Evolutionary conservation across 257 asterid species (phyloP), one percentile per base, ranked within the genome.

Genomic region (Solanum sejunctum): DNA sequence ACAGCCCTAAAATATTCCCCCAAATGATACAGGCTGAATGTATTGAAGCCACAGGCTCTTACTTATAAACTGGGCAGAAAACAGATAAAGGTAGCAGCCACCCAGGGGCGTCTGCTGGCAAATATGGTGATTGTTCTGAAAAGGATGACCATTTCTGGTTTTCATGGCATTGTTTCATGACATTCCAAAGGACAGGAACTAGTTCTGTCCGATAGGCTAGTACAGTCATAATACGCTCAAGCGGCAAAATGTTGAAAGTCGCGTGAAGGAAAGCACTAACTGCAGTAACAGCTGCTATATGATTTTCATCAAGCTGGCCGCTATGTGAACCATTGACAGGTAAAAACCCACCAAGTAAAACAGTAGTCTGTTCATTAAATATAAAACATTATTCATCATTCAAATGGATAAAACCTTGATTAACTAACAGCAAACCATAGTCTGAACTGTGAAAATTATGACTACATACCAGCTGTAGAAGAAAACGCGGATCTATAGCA

Each of bases 61-160:
- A 97, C 98, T 93, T 95, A 91, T 95, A 95, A 56, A 97, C 93
- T 15, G 99, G 98, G 91, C 99, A 97, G 92, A 97, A 97, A 82
- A 91, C 98, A 63, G 97, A 95, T 82, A 97, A 88, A 28, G 98
- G 98, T 85, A 95, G 88, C 85, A 95, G 92, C 97, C 95, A 92
- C 84, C 98, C 98, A 86, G 97, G 95, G 7, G 92, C 86, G 86
- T 91, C 96, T 80, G 88, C 84, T 51, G 96, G 97, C 86, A 93
- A 85, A 92, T 93, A 92, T 79, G 90, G 84, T 71, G 98, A 93
- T 82, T 91, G 93, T 88, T 84, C 92, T 67, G 98, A 91, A 86
- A 97, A 85, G 86, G 92, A 84, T 82, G 98, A 89, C 99, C 98
- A 95, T 86, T 89, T 89, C 54, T 91, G 91, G 87, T 92, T 93